Conservation (phyloP, 2,329 filamentous ascomycete genomes). For the Colletotrichum limetticola region DNA sequence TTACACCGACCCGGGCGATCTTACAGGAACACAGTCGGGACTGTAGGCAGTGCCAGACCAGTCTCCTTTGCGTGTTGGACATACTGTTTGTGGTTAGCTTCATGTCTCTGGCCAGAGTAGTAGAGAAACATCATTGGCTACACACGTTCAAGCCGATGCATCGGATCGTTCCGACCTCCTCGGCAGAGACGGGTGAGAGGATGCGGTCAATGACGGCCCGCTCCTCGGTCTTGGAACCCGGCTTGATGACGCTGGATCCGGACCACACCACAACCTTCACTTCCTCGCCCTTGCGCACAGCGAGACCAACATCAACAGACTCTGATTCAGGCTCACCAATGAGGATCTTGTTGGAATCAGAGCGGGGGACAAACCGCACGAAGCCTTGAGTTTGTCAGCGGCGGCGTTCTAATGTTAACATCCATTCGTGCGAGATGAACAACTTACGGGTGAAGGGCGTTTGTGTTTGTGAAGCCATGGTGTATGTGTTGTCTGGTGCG, state of each 20-base stretch:
- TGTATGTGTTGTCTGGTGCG: background rate
- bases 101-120: background rate
- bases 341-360: constrained; percentile 57
- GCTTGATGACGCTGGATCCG: constrained; percentile 65
- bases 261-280: constrained; percentile 67
- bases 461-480: constrained; percentile 9
- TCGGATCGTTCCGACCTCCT: constrained; percentile 45
- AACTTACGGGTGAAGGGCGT: constrained; percentile 21
- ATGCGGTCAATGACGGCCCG: constrained; percentile 57
- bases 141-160: constrained; percentile 68
- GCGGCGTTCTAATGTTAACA: background rate
- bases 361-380: constrained; percentile 67
- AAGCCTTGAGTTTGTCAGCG: constrained; percentile 54
- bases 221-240: constrained; percentile 61
- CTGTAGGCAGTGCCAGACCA: constrained; percentile 60
- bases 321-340: constrained; percentile 66
- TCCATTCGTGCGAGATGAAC: background rate
- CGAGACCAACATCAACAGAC: constrained; percentile 66
- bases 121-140: constrained; percentile 37
- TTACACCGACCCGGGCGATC: background rate
- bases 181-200: constrained; percentile 54
- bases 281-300: constrained; percentile 65
- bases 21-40: constrained; percentile 66
- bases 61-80: constrained; percentile 57
- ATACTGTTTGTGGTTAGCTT: constrained; percentile 40